Base-by-base conservation (phyloP, 2,329 filamentous ascomycete genomes). In the Scleromitrula shiraiana region DNA sequence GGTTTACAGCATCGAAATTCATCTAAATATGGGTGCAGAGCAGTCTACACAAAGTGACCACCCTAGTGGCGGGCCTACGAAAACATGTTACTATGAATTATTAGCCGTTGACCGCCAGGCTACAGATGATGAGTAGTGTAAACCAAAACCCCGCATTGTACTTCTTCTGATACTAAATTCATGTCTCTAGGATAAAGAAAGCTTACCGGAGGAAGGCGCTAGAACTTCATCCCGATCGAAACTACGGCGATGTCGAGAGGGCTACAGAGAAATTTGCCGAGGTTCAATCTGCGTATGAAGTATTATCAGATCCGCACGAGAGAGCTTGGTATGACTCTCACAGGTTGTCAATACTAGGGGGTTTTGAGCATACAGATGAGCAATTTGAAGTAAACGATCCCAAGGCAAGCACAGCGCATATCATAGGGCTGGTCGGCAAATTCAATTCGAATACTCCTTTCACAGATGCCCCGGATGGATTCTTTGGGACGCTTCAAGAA, bases 311-410 rank as follows among this genome's bases (percentile, higher is more conserved):
- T 65, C 82, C 89, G 9, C 91, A 98, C 64, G 93, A 98, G 66
- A 81, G 93, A 58, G 85, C 90, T 26, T 98, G 93, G 93, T 98
- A 98, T 69, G 91, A 98, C 68, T 89, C 89, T 2, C 93, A 98
- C 64, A 83, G 88, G 52, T 83, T 89, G 57, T 82, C 85, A 42
- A 94, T 97, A 53, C 70, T 97, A 53, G 71, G 71, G 26, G 70
- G 66, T 37, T 60, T 57, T 8, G 60, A 61, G 8, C 60, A 62
- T 50, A 56, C 64, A 26, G 65, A 66, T 39, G 74, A 72, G 29
- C 72, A 78, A 46, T 80, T 79, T 56, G 80, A 83, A 37, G 69
- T 83, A 56, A 83, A 88, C 62, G 76, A 88, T 53, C 80, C 78
- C 43, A 73, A 94, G 53, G 95, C 88, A 7, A 88, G 85, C 2